Evolutionary conservation across 768 basidiomycete species (phyloP), one percentile per base, ranked within the genome.

Genomic region (Kwoniella dendrophila): DNA sequence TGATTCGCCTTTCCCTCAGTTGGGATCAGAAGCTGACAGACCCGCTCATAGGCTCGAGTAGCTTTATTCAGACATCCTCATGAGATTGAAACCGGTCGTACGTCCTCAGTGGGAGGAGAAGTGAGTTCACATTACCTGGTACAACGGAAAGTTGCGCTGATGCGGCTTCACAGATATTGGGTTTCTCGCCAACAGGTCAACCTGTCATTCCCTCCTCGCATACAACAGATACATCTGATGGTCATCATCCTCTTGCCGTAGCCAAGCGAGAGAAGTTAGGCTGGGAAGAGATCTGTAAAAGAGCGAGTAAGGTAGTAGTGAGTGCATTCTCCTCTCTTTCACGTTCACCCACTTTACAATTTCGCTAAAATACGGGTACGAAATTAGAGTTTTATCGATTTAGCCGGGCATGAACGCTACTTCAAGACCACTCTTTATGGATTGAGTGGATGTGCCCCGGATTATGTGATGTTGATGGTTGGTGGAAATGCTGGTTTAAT

Each of bases 101-200:
- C 96, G 0, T 92, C 90, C 24, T 92, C 90, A 63, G 91, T 98
- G 43, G 96, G 96, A 22, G 94, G 96, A 88, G 96, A 99, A 84
- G 92, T 92, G 64, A 60, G 83, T 62, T 22, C 27, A 18, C 20
- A 4, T 8, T 24, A 18, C 6, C 10, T 11, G 12, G 22, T 24
- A 16, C 14, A 11, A 44, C 43, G n/a, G 5, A 18, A 5, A 38
- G 26, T 22, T 30, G 5, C 16, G 32, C 53, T 55, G 53, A 55
- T 4, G 18, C 4, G 8, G 18, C 8, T 18, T 24, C 14, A 20
- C 66, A 92, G 90, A 95, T 96, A 56, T 82, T 97, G 11, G 94
- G 94, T 0, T 97, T 95, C 70, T 86, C 85, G 18, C 85, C 86
- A 2, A 83, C 84, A 24, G 92, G 93, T 12, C 80, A 82, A 40